Percentiles rank a stretch among this genome's conserved stretches.
Evolutionary conservation across 176 grass and related monocot genomes (phyloP).

Genomic region (Triticum monococcum): DNA sequence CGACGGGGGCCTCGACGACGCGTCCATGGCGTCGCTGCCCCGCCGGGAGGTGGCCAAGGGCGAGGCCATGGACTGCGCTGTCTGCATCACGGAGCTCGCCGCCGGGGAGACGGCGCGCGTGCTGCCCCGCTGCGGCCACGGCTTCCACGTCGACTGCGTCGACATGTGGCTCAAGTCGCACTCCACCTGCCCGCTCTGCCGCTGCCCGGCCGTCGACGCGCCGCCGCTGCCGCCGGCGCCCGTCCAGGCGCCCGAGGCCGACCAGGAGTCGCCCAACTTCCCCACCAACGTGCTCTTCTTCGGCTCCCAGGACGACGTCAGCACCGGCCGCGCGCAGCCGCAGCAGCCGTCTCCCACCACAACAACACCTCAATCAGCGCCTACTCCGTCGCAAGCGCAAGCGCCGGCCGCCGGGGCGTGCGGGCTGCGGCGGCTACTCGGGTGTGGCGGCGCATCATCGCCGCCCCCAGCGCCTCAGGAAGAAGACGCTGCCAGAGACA

Average conservation of each 20-base stretch:
- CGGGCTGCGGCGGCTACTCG: slow-evolving; percentile 47
- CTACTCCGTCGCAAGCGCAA: neutral
- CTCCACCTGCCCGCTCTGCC: slow-evolving; percentile 89
- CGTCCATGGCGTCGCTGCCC: slow-evolving; percentile 52
- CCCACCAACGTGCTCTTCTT: slow-evolving; percentile 82
- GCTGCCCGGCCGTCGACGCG: slow-evolving; percentile 63
- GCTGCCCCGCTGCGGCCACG: slow-evolving; percentile 75
- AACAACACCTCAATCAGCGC: no score
- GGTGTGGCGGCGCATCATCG: slow-evolving; percentile 40
- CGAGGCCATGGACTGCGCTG: slow-evolving; percentile 61
- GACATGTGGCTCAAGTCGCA: slow-evolving; percentile 84
- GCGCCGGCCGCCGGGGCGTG: neutral
- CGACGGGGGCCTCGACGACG: slow-evolving; percentile 56
- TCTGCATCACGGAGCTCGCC: slow-evolving; percentile 70
- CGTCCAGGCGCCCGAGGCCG: slow-evolving; percentile 43
- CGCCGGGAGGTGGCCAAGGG: slow-evolving; percentile 32
- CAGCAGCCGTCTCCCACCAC: neutral
- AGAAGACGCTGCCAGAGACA: slow-evolving; percentile 11
- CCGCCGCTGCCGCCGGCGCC: slow-evolving; percentile 4
- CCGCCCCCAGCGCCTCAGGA: slow-evolving; percentile 5
- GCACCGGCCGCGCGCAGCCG: slow-evolving; percentile 39
- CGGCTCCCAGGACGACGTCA: slow-evolving; percentile 71
- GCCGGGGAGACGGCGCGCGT: slow-evolving; percentile 62
- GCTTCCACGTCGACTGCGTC: slow-evolving; percentile 74
- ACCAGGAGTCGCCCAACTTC: slow-evolving; percentile 56